phyloP scores from a whole-genome alignment of 305 asterid species.

The Nicotiana rustica region DNA sequence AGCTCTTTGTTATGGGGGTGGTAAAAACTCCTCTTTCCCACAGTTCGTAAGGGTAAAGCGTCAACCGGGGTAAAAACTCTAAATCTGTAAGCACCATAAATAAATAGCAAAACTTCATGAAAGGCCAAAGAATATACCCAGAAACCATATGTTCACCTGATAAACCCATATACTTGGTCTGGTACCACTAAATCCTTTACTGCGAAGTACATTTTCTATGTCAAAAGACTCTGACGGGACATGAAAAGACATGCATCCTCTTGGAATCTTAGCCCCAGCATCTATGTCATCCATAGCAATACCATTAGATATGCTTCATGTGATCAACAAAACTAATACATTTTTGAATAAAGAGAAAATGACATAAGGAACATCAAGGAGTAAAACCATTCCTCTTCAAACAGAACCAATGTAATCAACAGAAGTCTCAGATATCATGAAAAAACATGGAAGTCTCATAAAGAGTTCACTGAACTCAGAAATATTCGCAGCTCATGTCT shows the following conservation, averaged over 20 bases:
- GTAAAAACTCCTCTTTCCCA: not conserved
- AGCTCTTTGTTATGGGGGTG: constrained; percentile 19
- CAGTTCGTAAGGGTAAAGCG: not conserved
- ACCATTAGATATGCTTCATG: constrained; percentile 39
- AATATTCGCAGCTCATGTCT: not conserved
- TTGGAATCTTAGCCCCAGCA: constrained; percentile 83
- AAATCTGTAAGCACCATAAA: constrained; percentile 10
- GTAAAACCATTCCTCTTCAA: constrained; percentile 4
- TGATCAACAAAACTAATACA: constrained; percentile 25
- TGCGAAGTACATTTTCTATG: constrained; percentile 59
- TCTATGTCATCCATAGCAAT: constrained; percentile 47
- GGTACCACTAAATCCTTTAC: constrained; percentile 79
- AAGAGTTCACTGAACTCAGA: not conserved
- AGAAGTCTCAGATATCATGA: not conserved
- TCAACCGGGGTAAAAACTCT: constrained; percentile 2
- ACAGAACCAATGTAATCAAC: not conserved
- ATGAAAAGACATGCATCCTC: constrained; percentile 75
- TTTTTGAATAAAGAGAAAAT: constrained; percentile 18
- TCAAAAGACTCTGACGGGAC: constrained; percentile 66
- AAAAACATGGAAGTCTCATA: constrained; percentile 19
- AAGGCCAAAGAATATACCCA: not conserved
- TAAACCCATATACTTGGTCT: constrained; percentile 82
- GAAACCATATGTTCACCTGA: constrained; percentile 63
- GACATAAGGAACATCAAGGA: constrained; percentile 15
- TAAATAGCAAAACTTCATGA: not conserved